Base-by-base conservation (phyloP, 192 early-diverging fungal genomes). In the Coemansia biformis region DNA sequence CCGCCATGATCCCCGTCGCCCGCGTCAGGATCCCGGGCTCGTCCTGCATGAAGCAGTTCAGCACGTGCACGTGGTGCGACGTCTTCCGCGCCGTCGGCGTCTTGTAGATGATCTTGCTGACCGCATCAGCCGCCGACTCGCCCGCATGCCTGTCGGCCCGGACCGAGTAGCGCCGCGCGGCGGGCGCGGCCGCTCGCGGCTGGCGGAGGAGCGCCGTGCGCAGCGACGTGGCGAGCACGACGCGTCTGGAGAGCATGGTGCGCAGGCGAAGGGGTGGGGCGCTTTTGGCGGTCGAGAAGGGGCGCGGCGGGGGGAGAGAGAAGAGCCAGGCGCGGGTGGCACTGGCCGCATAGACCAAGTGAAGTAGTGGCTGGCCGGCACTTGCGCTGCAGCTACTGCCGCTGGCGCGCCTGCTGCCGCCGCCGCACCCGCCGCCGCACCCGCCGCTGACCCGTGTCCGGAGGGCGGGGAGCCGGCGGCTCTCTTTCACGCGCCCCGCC, bases 1-100 rank as follows among this genome's bases (percentile, higher is more conserved):
- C 92, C 13, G 95, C 92, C 64, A 98, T 75, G 54, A 92, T 90
- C 15, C 87, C 94, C 54, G 80, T 84, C 4, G 87, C 78, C 37
- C 85, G 79, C 51, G 81, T 83, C 49, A 91, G 64, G 12, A 87
- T 87, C 43, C 87, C 87, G 13, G 86, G 88, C 46, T 91, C 89
- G 75, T 92, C 86, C 41, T 87, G 84, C 49, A 96, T 92, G 39
- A 98, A 83, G 64, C 91, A 91, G 79, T 92, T 96, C 24, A 98
- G 83, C 46, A 93, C 78, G 54, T 96, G 65, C n/a, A 56, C 58
- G 48, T 70, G 66, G 48, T 51, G 53, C 43, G 58, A 47, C 40
- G 66, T 68, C 60, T 65, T 76, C 23, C 60, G 61, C 45, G 62
- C 69, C 40, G 69, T 65, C 43, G 69, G 69, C 33, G 69, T 64